Evolutionary conservation across 352 stramenopile genomes (phyloP).

Genomic region (Pythium dissimile): DNA sequence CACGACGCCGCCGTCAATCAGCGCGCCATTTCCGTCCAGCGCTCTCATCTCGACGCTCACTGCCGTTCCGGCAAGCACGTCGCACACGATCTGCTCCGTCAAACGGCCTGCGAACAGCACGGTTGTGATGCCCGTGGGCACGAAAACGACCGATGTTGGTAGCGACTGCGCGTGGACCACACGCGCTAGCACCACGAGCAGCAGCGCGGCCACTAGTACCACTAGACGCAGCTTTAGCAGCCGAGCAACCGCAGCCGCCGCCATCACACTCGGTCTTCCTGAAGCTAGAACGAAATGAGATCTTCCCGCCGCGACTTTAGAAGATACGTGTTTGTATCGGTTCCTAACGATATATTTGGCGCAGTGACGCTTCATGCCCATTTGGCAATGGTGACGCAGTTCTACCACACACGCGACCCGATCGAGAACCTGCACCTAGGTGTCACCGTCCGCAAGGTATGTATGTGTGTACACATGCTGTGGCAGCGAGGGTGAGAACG

Average conservation of each 20-base stretch:
- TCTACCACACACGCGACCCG: slow-evolving; percentile 72
- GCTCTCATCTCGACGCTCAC: slow-evolving; percentile 47
- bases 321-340: slow-evolving; percentile 12
- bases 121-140: slow-evolving; percentile 49
- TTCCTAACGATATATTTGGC: neutral
- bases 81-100: slow-evolving; percentile 42
- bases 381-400: slow-evolving; percentile 27
- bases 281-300: neutral
- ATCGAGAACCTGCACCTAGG: slow-evolving; percentile 64
- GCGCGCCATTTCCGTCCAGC: slow-evolving; percentile 30
- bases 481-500: neutral
- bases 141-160: slow-evolving; percentile 25
- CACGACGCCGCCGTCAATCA: slow-evolving; percentile 19
- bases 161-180: neutral
- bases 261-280: no score
- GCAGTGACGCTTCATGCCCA: neutral
- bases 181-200: neutral
- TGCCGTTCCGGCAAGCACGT: slow-evolving; percentile 32
- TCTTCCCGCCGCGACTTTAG: slow-evolving; percentile 2
- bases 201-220: neutral
- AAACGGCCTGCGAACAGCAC: slow-evolving; percentile 35
- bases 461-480: neutral
- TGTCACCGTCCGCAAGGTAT: slow-evolving; percentile 62
- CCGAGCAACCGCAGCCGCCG: no score
- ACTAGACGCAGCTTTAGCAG: neutral